Percentiles rank a stretch among this genome's conserved stretches.
These are phyloP conservation scores for Lepidium africanum DNA, from an alignment of 345 rosid species.

Conservation along the genomic window DNA sequence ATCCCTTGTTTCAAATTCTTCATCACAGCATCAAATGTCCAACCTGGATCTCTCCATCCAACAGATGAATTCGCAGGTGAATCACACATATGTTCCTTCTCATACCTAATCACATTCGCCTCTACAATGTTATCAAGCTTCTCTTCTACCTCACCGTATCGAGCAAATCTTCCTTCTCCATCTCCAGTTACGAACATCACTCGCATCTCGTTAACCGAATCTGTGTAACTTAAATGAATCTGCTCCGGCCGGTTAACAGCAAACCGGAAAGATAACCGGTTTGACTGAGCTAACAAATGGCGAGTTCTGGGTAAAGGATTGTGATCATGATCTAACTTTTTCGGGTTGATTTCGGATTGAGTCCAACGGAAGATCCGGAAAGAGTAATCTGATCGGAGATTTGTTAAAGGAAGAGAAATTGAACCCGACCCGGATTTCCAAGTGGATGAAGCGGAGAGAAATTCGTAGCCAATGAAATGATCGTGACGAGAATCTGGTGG, in stretches of 20 bases:
- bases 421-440: constrained; percentile 73
- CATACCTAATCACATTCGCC: constrained; percentile 67
- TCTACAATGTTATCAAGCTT: constrained; percentile 20
- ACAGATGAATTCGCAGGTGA: constrained; percentile 65
- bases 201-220: constrained; percentile 62
- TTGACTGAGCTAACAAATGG: constrained; percentile 49
- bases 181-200: constrained; percentile 77
- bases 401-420: constrained; percentile 58
- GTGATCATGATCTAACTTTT: constrained; percentile 59
- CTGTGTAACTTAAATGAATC: constrained; percentile 68
- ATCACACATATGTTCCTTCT: constrained; percentile 72
- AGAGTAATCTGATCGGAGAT: constrained; percentile 69
- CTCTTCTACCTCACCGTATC: constrained; percentile 55
- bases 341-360: constrained; percentile 53
- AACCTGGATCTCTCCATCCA: constrained; percentile 97
- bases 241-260: constrained; percentile 56
- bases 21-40: constrained; percentile 70
- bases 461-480: constrained; percentile 71
- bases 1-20: constrained; percentile 47
- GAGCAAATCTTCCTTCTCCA: constrained; percentile 46
- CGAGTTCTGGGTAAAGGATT: constrained; percentile 73
- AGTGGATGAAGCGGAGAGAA: constrained; percentile 49
- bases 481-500: constrained; percentile 67
- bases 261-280: constrained; percentile 32
- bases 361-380: constrained; percentile 93